A percentile compares a stretch with the other conserved stretches of the same genome.
phyloP scores from a whole-genome alignment of 495 filamentous ascomycete species.

The Xylaria scruposa region DNA sequence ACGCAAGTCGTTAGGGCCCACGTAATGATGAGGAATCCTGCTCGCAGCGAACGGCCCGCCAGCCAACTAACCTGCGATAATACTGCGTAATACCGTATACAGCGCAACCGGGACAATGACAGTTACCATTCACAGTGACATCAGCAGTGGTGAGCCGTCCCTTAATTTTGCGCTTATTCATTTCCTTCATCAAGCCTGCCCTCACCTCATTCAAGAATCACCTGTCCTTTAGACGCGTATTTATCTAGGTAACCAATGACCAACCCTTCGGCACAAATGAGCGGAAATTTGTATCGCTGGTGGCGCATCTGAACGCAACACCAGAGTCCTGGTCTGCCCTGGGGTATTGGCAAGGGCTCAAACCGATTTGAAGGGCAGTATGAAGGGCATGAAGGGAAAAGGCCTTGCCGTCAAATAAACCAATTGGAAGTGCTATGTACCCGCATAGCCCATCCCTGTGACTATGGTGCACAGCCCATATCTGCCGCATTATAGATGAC shows the following conservation, averaged over 20 bases:
- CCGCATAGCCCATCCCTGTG: conserved; percentile 7
- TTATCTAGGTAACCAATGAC: conserved; percentile 5
- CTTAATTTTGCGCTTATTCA: background rate
- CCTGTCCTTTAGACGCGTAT: background rate
- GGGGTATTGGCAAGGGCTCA: background rate
- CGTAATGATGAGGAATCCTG: background rate
- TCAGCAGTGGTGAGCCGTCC: background rate
- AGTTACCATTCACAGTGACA: conserved; percentile 1
- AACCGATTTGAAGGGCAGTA: background rate
- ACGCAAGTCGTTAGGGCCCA: conserved; percentile 13
- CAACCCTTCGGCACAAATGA: background rate
- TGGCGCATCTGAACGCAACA: background rate
- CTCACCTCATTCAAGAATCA: conserved; percentile 3
- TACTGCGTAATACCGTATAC: background rate
- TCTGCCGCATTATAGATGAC: conserved; percentile 8
- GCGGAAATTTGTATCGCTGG: conserved; percentile 6
- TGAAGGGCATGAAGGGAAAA: background rate
- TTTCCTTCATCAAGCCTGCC: background rate
- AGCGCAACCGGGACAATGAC: background rate
- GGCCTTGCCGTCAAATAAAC: conserved; percentile 8
- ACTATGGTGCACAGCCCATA: conserved; percentile 19
- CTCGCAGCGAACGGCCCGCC: background rate
- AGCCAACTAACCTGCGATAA: background rate
- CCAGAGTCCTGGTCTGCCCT: background rate
- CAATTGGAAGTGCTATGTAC: conserved; percentile 8